Conservation (phyloP, 345 rosid genomes). For the Pugionium dolabratum region DNA sequence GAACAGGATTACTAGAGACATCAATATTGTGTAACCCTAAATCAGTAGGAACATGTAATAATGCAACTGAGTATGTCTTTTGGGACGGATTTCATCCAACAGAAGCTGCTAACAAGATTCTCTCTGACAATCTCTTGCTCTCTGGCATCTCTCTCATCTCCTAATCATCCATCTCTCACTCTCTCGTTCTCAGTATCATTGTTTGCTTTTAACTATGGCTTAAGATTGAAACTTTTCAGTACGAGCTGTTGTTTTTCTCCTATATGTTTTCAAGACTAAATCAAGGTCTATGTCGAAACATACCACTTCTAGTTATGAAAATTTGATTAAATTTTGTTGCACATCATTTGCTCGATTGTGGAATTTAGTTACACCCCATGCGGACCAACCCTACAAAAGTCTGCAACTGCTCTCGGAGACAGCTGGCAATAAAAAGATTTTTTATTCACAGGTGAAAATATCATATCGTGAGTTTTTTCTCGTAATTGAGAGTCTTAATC, state of each 20-base stretch:
- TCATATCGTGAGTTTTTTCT: no score
- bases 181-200: constrained; percentile 15
- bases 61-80: constrained; percentile 80
- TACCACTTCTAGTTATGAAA: constrained; percentile 9
- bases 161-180: constrained; percentile 29
- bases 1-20: constrained; percentile 83
- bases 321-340: no score
- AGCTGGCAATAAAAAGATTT: constrained; percentile 34
- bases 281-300: constrained; percentile 15
- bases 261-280: constrained; percentile 18
- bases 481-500: no score
- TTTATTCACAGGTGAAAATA: no score
- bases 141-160: constrained; percentile 55
- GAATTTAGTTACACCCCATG: neutral
- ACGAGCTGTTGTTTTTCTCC: constrained; percentile 10
- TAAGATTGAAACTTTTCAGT: constrained; percentile 21
- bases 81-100: constrained; percentile 97
- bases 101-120: constrained; percentile 80
- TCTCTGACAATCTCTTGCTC: constrained; percentile 60
- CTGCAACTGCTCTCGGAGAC: constrained; percentile 15
- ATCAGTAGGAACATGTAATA: constrained; percentile 73
- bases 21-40: constrained; percentile 71
- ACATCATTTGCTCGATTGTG: no score
- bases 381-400: neutral
- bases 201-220: constrained; percentile 12